phyloP scores from a whole-genome alignment of 495 filamentous ascomycete genomes.

The Amorphotheca resinae region DNA sequence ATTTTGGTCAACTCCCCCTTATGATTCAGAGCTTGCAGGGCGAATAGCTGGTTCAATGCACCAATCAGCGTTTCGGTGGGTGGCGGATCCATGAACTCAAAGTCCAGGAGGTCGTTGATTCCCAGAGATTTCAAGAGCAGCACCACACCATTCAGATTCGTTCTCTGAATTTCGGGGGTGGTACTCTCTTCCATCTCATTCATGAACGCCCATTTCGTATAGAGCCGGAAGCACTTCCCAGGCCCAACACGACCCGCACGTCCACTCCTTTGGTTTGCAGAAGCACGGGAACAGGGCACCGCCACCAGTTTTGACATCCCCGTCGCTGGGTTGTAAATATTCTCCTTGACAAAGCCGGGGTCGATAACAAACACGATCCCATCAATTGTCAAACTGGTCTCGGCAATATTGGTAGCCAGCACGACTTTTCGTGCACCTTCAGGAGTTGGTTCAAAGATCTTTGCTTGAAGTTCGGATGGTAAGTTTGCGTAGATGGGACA shows the following conservation, averaged over 20 bases:
- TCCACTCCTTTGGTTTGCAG: conserved; percentile 84
- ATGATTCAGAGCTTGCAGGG: conserved; percentile 79
- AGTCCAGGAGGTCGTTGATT: conserved; percentile 86
- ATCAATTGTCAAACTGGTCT: conserved; percentile 81
- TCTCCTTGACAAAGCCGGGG: conserved; percentile 89
- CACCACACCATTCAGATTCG: conserved; percentile 74
- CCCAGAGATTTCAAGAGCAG: conserved; percentile 82
- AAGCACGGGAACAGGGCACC: conserved; percentile 86
- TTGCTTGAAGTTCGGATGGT: conserved; percentile 71
- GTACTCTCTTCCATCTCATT: conserved; percentile 92
- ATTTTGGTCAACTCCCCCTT: conserved; percentile 83
- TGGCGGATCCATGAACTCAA: conserved; percentile 95
- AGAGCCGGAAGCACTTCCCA: conserved; percentile 89
- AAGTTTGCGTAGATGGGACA: conserved; percentile 85
- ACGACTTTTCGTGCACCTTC: conserved; percentile 73
- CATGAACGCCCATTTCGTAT: conserved; percentile 89
- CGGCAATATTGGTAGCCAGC: conserved; percentile 81
- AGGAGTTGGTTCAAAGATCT: conserved; percentile 85
- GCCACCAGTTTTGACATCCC: conserved; percentile 89
- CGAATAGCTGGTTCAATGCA: conserved; percentile 85
- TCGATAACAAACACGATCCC: conserved; percentile 89
- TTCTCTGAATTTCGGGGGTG: conserved; percentile 87
- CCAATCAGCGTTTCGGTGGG: conserved; percentile 84
- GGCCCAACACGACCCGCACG: conserved; percentile 87
- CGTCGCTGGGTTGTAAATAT: conserved; percentile 81